Evolutionary conservation across 805 yeast genomes (phyloP).

Genomic region (Yarrowia yakushimensis): DNA sequence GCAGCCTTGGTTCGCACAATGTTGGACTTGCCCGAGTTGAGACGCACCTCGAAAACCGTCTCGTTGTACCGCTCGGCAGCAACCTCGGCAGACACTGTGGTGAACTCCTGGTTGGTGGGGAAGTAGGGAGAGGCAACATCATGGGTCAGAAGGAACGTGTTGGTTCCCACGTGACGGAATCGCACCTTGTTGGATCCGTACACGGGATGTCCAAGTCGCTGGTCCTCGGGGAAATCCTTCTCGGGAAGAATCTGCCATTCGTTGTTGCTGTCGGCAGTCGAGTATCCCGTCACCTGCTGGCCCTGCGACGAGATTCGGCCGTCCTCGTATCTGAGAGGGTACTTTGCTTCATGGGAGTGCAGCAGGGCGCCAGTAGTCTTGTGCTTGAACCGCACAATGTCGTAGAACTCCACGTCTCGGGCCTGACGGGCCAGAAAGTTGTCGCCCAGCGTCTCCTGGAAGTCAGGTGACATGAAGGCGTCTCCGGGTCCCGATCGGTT

Average conservation of each 20-base stretch:
- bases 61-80: slow-evolving; percentile 58
- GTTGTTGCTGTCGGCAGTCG: slow-evolving; percentile 55
- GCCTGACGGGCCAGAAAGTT: slow-evolving; percentile 70
- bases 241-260: slow-evolving; percentile 84
- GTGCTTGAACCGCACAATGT: slow-evolving; percentile 72
- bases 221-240: slow-evolving; percentile 43
- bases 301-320: slow-evolving; percentile 93
- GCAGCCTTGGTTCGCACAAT: slow-evolving; percentile 67
- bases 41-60: slow-evolving; percentile 73
- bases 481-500: slow-evolving; percentile 94
- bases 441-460: slow-evolving; percentile 89
- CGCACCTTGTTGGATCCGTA: slow-evolving; percentile 71
- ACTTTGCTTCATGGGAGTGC: slow-evolving; percentile 73
- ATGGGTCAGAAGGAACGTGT: slow-evolving; percentile 78
- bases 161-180: slow-evolving; percentile 74
- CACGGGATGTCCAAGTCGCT: slow-evolving; percentile 48
- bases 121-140: slow-evolving; percentile 93
- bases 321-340: slow-evolving; percentile 92
- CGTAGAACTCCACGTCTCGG: slow-evolving; percentile 69
- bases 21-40: slow-evolving; percentile 50
- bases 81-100: slow-evolving; percentile 61
- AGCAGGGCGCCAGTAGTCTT: slow-evolving; percentile 72
- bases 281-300: slow-evolving; percentile 83
- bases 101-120: slow-evolving; percentile 93
- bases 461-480: slow-evolving; percentile 87